Conservation (phyloP, 148 eudicot species). For the Silene conica region DNA sequence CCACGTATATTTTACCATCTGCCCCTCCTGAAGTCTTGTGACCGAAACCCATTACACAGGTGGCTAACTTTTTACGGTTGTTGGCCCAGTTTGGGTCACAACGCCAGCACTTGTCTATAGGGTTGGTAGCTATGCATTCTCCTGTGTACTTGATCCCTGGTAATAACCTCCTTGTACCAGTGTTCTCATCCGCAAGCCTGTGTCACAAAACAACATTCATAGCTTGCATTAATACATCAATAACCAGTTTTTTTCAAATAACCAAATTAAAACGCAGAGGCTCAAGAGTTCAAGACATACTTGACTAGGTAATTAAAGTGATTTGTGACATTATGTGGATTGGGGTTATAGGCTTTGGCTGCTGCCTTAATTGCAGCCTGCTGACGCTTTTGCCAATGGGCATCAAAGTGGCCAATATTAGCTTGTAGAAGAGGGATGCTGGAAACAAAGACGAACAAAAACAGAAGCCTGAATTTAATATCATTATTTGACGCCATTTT, state of each 20-base stretch:
- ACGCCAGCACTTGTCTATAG: conserved; percentile 59
- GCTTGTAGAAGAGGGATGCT: conserved; percentile 24
- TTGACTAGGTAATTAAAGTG: conserved; percentile 27
- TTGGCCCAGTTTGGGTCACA: conserved; percentile 37
- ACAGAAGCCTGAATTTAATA: conserved; percentile 15
- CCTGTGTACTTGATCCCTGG: conserved; percentile 10
- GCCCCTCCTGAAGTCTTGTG: conserved; percentile 40
- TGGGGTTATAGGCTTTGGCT: conserved; percentile 30
- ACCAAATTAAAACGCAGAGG: neutral
- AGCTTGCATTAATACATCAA: neutral
- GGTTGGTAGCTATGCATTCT: conserved; percentile 46
- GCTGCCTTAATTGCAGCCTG: conserved; percentile 29
- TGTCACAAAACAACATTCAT: neutral
- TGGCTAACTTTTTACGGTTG: conserved; percentile 38
- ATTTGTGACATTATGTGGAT: conserved; percentile 31
- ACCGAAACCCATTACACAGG: conserved; percentile 48
- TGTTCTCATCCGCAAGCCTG: neutral
- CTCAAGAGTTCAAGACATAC: conserved; percentile 19
- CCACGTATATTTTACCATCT: conserved; percentile 31
- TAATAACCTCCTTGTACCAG: conserved; percentile 33
- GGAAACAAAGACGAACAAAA: conserved; percentile 26
- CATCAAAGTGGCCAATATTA: conserved; percentile 31
- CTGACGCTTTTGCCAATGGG: conserved; percentile 43
- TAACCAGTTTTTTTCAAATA: neutral
- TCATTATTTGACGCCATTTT: conserved; percentile 21